Conservation (phyloP, 192 early-diverging fungal genomes). For the Podochytrium sp. region DNA sequence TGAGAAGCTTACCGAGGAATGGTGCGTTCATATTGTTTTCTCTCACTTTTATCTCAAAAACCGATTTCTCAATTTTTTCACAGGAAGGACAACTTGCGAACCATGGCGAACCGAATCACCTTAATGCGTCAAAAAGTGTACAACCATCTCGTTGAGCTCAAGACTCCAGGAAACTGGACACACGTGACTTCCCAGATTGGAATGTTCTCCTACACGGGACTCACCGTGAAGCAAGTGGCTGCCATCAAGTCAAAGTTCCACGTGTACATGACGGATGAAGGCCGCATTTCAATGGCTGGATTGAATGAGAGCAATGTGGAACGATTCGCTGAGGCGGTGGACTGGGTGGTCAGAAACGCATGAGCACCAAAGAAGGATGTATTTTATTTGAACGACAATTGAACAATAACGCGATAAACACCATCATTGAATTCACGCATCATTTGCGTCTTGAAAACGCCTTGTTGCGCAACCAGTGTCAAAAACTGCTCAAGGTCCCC, state of each 20-base stretch:
- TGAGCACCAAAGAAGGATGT: background rate
- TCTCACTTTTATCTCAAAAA: background rate
- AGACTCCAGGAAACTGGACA: constrained; percentile 93
- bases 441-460: constrained; percentile 57
- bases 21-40: too few relatives aligned
- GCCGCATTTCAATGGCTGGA: constrained; percentile 93
- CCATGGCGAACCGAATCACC: constrained; percentile 91
- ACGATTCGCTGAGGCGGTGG: constrained; percentile 87
- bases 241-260: constrained; percentile 83
- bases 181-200: constrained; percentile 95
- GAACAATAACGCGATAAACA: constrained; percentile 75
- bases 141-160: constrained; percentile 63
- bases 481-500: constrained; percentile 82
- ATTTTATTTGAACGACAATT: constrained; percentile 52
- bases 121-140: constrained; percentile 79
- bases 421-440: constrained; percentile 65
- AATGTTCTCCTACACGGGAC: constrained; percentile 97
- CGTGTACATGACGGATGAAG: constrained; percentile 92
- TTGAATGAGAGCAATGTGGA: constrained; percentile 86
- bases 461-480: constrained; percentile 47
- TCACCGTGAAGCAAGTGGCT: constrained; percentile 77
- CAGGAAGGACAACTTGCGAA: constrained; percentile 24
- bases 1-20: constrained; percentile 74
- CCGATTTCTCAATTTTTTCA: background rate
- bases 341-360: constrained; percentile 84